These are phyloP conservation scores for Pisolithus marmoratus DNA, from an alignment of 768 basidiomycete genomes.

Conservation along the genomic window DNA sequence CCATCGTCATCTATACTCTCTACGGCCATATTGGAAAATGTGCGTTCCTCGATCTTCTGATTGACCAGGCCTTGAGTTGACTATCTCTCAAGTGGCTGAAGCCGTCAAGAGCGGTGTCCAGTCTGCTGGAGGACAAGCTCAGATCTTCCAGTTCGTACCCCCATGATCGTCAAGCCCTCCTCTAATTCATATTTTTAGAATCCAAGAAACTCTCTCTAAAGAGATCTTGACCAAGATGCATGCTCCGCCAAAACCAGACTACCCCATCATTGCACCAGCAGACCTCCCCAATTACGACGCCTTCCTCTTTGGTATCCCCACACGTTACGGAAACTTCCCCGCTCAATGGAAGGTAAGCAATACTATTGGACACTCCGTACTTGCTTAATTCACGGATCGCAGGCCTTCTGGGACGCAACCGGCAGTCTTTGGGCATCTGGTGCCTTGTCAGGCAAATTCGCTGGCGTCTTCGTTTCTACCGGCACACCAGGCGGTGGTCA, in stretches of 20 bases:
- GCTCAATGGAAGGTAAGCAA: conserved; percentile 67
- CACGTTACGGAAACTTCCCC: conserved; percentile 77
- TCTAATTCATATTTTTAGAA: conserved; percentile 32
- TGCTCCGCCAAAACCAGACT: conserved; percentile 64
- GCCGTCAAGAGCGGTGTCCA: conserved; percentile 41
- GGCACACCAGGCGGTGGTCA: conserved; percentile 80
- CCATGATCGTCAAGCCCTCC: no score
- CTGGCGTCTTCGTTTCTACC: conserved; percentile 67
- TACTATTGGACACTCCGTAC: no score
- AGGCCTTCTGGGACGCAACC: conserved; percentile 75
- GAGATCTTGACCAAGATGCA: conserved; percentile 66
- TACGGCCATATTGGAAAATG: conserved; percentile 69
- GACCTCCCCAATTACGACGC: conserved; percentile 60
- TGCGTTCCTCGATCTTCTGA: conserved; percentile 28
- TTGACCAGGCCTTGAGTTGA: conserved; percentile 2
- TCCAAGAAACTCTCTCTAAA: conserved; percentile 71
- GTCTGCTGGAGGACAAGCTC: conserved; percentile 42
- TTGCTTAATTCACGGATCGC: conserved; percentile 5
- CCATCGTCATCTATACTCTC: conserved; percentile 69
- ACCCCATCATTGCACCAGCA: conserved; percentile 58
- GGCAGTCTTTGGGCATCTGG: conserved; percentile 60
- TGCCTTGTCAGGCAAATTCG: conserved; percentile 68
- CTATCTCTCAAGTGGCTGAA: conserved; percentile 49
- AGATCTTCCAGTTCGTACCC: conserved; percentile 48
- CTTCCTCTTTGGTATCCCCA: conserved; percentile 71